phyloP scores from a whole-genome alignment of 805 yeast species.

The Kuraishia borneana region DNA sequence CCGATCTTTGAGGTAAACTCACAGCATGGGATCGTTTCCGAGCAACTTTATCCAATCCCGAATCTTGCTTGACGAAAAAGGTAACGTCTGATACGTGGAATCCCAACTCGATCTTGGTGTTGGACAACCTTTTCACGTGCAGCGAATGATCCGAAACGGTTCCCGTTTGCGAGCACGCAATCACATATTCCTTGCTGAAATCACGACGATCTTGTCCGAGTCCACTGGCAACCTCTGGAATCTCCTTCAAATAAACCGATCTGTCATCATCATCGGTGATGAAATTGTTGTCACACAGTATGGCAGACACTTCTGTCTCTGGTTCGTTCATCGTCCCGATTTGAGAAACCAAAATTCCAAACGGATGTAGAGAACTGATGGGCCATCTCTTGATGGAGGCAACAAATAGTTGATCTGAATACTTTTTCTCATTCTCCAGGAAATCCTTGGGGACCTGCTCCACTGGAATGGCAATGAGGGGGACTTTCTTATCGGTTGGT shows the following conservation, averaged over 20 bases:
- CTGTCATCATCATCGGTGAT: slow-evolving; percentile 72
- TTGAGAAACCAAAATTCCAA: slow-evolving; percentile 84
- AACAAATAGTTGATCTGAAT: slow-evolving; percentile 74
- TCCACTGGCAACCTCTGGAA: slow-evolving; percentile 24
- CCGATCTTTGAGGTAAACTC: slow-evolving; percentile 66
- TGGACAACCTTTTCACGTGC: slow-evolving; percentile 56
- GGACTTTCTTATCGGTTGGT: slow-evolving; percentile 96
- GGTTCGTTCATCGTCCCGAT: slow-evolving; percentile 74
- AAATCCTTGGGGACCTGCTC: slow-evolving; percentile 96
- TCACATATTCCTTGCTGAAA: slow-evolving; percentile 47
- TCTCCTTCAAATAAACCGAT: slow-evolving; percentile 20
- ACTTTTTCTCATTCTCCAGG: slow-evolving; percentile 81
- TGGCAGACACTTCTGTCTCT: slow-evolving; percentile 75
- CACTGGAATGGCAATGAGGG: slow-evolving; percentile 95
- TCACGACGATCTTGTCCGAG: slow-evolving; percentile 31
- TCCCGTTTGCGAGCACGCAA: slow-evolving; percentile 52
- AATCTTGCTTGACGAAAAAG: slow-evolving; percentile 58
- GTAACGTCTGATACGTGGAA: slow-evolving; percentile 80
- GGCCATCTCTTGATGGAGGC: slow-evolving; percentile 99
- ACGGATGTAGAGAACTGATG: slow-evolving; percentile 95
- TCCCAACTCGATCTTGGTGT: slow-evolving; percentile 65
- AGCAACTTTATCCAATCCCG: slow-evolving; percentile 76
- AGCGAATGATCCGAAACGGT: slow-evolving; percentile 65
- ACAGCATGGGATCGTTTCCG: slow-evolving; percentile 87
- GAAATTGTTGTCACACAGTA: slow-evolving; percentile 79